Evolutionary conservation across 2,329 filamentous ascomycete species (phyloP).

Genomic region (Pseudocercospora macadamiae): DNA sequence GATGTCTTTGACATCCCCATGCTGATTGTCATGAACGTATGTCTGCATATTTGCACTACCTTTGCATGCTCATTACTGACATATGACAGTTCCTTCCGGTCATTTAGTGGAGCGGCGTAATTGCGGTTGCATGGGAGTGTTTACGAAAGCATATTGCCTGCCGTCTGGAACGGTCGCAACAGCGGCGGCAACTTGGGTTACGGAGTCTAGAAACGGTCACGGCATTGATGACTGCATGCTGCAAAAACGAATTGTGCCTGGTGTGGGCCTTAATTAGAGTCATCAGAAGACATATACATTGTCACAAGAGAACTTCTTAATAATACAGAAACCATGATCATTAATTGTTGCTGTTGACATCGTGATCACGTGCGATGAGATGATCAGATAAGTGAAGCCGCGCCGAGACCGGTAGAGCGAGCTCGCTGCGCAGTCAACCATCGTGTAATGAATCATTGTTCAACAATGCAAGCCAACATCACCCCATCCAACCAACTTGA

Average conservation of each 20-base stretch:
- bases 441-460: background rate
- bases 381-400: background rate
- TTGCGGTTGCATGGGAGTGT: background rate
- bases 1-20: slow-evolving; percentile 98
- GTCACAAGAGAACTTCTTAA: slow-evolving; percentile 2
- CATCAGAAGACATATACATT: slow-evolving; percentile 1
- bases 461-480: background rate
- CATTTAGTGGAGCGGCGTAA: slow-evolving; percentile 18
- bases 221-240: slow-evolving; percentile 7
- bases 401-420: background rate
- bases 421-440: background rate
- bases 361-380: slow-evolving; percentile 1
- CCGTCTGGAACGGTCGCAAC: slow-evolving; percentile 18
- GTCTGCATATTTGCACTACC: too few relatives aligned
- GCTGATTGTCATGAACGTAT: slow-evolving; percentile 97
- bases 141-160: slow-evolving; percentile 14
- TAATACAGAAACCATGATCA: background rate
- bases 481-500: background rate
- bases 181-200: background rate
- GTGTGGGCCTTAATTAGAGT: slow-evolving; percentile 4
- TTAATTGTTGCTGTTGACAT: too few relatives aligned
- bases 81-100: slow-evolving; percentile 27
- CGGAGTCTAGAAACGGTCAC: background rate
- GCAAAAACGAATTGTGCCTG: background rate
- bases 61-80: too few relatives aligned